Conservation (phyloP, 768 basidiomycete species). For the Mycena vitilis region DNA sequence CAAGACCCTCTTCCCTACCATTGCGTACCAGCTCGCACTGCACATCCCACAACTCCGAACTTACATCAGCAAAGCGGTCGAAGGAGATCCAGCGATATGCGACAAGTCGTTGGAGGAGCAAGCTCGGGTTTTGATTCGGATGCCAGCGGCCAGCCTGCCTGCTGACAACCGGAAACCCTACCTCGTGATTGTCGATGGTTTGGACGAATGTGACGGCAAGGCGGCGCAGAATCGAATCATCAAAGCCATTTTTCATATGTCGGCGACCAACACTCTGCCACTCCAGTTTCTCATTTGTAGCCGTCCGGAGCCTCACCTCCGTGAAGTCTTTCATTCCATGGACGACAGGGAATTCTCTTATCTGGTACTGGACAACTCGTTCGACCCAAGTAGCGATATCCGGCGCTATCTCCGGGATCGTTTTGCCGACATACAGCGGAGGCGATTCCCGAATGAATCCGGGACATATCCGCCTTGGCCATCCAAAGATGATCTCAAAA, state of each 20-base stretch:
- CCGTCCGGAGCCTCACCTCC: slow-evolving; percentile 15
- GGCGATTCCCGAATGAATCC: not conserved
- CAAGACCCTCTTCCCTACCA: not conserved
- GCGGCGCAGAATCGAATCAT: slow-evolving; percentile 3
- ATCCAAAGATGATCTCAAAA: slow-evolving; percentile 8
- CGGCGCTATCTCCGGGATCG: slow-evolving; percentile 4
- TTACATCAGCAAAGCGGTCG: not conserved
- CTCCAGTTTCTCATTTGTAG: slow-evolving; percentile 3
- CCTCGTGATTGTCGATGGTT: slow-evolving; percentile 11
- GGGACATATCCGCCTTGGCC: slow-evolving; percentile 21
- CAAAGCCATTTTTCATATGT: not conserved
- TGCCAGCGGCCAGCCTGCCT: not conserved
- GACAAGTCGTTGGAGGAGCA: slow-evolving; percentile 13
- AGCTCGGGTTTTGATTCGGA: not conserved
- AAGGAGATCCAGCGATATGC: slow-evolving; percentile 5
- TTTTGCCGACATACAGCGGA: not conserved
- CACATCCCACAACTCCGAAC: not conserved
- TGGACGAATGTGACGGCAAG: slow-evolving; percentile 11
- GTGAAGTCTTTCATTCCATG: slow-evolving; percentile 10
- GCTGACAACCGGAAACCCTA: not conserved
- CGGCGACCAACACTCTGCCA: not conserved
- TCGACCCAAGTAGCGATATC: slow-evolving; percentile 4
- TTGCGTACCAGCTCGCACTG: slow-evolving; percentile 11
- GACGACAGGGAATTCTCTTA: not conserved
- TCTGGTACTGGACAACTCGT: slow-evolving; percentile 4